Base-by-base conservation (phyloP, 495 filamentous ascomycete genomes). In the Echria macrotheca region DNA sequence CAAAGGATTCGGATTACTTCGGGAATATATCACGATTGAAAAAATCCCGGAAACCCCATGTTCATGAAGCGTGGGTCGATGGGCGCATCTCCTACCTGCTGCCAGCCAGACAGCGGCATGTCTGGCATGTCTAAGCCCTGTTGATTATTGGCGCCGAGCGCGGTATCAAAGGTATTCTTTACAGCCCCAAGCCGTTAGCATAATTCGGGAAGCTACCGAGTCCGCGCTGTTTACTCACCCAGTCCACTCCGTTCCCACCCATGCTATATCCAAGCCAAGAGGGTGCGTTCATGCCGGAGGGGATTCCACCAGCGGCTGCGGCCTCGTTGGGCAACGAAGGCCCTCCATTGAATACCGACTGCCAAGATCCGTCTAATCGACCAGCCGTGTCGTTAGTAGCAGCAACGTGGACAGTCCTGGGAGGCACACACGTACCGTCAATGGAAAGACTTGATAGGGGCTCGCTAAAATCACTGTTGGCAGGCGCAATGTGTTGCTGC, bases 81-180 rank as follows among this genome's bases (percentile, higher is more conserved):
- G 6, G 28, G 6, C 6, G 7, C 12, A 6, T 31, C 28, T 6
- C 6, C 6, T n/a, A n/a, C n/a, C 12, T 31, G 28, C 28, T 6
- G 6, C 28, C 28, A 31, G 6, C 28, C 28, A 31, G 28, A 6
- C 6, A 31, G 28, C 28, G 28, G 28, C 28, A 31, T 31, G 38
- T 41, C 38, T 21, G 28, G 28, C 28, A 31, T 31, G 38, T 41
- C 38, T 21, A 41, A 24, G 22, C 12, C 14, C 19, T 18, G 21
- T 19, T 46, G 21, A 24, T 12, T 35, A n/a, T 53, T 47, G 17
- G 29, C 25, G 7, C 17, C 32, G 22, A 53, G 44, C 5, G 50
- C 50, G 24, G 15, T 53, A n/a, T 53, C 50, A 21, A 53, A 53
- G 6, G 50, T 53, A 18, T 14, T 53, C 50, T 55, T n/a, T 47